Evolutionary conservation across 805 yeast species (phyloP).

Genomic region (Candida quercuum): DNA sequence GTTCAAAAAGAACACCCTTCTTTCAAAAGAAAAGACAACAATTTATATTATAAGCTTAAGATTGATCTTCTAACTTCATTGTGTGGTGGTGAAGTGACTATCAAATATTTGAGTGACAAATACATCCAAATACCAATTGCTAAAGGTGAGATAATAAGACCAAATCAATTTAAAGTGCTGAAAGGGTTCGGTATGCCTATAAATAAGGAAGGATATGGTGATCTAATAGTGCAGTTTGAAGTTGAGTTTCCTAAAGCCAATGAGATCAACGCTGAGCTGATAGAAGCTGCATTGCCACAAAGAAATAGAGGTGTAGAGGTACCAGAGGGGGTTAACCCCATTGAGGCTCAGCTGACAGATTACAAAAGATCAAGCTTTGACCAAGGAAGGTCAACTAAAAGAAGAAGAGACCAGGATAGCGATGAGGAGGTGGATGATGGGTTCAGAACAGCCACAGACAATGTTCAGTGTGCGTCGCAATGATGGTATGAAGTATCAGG

Average conservation of each 20-base stretch:
- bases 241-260: constrained; percentile 54
- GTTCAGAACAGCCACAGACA: constrained; percentile 1
- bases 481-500: too few species aligned
- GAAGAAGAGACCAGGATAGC: constrained; percentile 6
- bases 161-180: constrained; percentile 42
- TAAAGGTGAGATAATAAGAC: constrained; percentile 49
- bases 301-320: constrained; percentile 44
- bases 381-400: neutral
- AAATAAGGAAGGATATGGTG: constrained; percentile 34
- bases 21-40: constrained; percentile 38
- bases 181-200: constrained; percentile 60
- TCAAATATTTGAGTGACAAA: constrained; percentile 33
- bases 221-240: constrained; percentile 52
- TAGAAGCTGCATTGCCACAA: constrained; percentile 75
- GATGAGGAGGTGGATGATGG: constrained; percentile 1
- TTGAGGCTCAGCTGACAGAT: constrained; percentile 35
- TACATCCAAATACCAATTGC: constrained; percentile 33
- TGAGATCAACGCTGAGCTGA: constrained; percentile 62
- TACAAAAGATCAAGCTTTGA: neutral
- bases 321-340: constrained; percentile 62
- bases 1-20: constrained; percentile 29
- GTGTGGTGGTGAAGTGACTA: constrained; percentile 45
- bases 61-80: constrained; percentile 51
- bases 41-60: constrained; percentile 38
- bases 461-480: constrained; percentile 9